Conservation (phyloP, 2,329 filamentous ascomycete species). For the Alternaria ventricosa region DNA sequence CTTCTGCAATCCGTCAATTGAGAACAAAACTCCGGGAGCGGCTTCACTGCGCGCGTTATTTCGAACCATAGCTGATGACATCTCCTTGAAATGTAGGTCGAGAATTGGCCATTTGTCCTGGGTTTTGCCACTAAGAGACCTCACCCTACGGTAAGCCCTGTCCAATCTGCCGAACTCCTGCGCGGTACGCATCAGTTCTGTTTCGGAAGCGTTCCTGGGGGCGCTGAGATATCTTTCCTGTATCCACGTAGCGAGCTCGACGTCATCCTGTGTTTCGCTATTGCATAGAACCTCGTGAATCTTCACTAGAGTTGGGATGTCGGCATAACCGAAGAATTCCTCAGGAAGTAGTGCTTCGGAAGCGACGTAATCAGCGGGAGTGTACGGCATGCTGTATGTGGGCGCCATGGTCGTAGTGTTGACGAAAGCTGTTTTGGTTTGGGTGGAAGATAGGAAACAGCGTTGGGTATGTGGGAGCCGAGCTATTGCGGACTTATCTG, state of each 20-base stretch:
- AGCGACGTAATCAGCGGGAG: constrained; percentile 3
- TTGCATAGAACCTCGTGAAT: constrained; percentile 29
- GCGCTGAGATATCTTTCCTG: constrained; percentile 28
- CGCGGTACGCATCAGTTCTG: constrained; percentile 22
- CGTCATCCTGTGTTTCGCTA: constrained; percentile 29
- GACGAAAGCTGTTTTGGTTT: background rate
- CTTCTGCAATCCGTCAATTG: background rate
- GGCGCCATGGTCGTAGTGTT: constrained; percentile 13
- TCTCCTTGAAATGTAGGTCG: constrained; percentile 28
- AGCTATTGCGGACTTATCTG: background rate
- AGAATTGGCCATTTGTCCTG: constrained; percentile 45
- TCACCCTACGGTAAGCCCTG: constrained; percentile 37
- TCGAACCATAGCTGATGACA: constrained; percentile 26
- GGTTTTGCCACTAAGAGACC: constrained; percentile 34
- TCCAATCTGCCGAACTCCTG: constrained; percentile 34
- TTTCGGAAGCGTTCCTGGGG: constrained; percentile 6
- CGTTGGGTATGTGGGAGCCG: background rate
- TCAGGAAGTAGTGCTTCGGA: constrained; percentile 18
- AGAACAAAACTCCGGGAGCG: constrained; percentile 14
- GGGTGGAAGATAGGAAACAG: background rate
- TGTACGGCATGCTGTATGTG: background rate
- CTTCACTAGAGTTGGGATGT: constrained; percentile 27
- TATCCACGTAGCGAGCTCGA: constrained; percentile 30
- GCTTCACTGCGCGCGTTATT: constrained; percentile 25
- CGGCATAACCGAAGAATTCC: constrained; percentile 28